A percentile compares a stretch with the other conserved stretches of the same genome.
phyloP scores from a whole-genome alignment of 2,329 filamentous ascomycete genomes.

The Camptophora hylomeconis region DNA sequence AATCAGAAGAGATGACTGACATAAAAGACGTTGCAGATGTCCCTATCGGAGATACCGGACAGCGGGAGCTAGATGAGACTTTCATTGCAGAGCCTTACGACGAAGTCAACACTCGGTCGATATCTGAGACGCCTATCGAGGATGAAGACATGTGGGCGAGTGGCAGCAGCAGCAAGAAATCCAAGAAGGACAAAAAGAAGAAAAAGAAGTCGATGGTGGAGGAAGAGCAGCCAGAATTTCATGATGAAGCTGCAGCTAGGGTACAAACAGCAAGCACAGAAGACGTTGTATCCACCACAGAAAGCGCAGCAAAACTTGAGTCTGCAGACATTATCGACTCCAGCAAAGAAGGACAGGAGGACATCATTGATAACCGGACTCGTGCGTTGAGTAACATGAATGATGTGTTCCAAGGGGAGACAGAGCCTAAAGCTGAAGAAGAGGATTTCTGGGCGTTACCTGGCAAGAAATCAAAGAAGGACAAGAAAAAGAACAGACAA shows the following conservation, averaged over 20 bases:
- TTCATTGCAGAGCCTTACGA: no score
- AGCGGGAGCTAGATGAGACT: no score
- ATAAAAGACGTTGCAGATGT: no score
- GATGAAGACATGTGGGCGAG: no score
- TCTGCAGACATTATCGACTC: neutral
- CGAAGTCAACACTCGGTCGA: no score
- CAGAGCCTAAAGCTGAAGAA: neutral
- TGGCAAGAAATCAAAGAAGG: slow-evolving; percentile 7
- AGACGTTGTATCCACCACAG: no score
- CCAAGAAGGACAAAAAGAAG: slow-evolving; percentile 4
- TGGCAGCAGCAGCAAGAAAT: slow-evolving; percentile 1
- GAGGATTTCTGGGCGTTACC: slow-evolving; percentile 2
- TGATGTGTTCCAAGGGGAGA: slow-evolving; percentile 1
- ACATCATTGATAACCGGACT: neutral
- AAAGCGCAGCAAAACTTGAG: neutral
- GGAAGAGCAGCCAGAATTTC: neutral
- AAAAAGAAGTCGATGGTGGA: neutral
- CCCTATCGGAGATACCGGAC: no score
- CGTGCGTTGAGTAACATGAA: neutral
- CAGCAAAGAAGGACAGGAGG: neutral
- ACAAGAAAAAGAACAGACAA: slow-evolving; percentile 7
- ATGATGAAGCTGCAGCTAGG: neutral
- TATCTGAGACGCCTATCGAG: no score
- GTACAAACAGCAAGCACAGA: neutral
- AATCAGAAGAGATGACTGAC: no score